Evolutionary conservation across 192 early-diverging fungal genomes (phyloP), one percentile per base, ranked within the genome.

Genomic region (Backusella westeae): DNA sequence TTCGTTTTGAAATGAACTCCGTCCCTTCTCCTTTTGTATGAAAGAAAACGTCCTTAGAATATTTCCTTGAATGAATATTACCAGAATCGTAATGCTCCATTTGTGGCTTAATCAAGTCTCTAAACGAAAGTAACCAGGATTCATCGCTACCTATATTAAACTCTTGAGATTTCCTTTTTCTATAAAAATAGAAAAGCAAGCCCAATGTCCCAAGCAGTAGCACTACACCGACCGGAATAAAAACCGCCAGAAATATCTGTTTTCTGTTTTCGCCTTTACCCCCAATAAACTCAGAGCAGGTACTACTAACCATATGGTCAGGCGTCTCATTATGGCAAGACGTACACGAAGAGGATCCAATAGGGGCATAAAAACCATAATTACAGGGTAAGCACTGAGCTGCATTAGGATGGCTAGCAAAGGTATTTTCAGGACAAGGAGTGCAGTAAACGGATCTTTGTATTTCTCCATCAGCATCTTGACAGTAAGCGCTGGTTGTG

Each of bases 211-310:
- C 34, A 6, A 52, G 7, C 8, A 72, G 4, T 1, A 77, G 10
- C 23, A 49, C 14, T 12, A 72, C 6, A 10, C 69, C 46, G 41
- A 77, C 63, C 23, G 76, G 76, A 34, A 77, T 70, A 39, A 77
- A 52, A 34, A 77, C 63, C 1, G 76, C 44, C 44, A 77, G 14
- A 6, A 44, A 42, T 36, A 72, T 2, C 12, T 56, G 69, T n/a
- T 26, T 59, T 14, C 39, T 17, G 17, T 12, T n/a, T 21, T 15
- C 38, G 4, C 65, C 12, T 46, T 71, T n/a, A 32, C 36, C 15
- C 1, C 19, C 14, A 42, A 77, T 19, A 39, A 63, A 77, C 9
- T 14, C 2, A 26, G 36, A 23, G 29, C 76, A 77, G 39, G 42
- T 34, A n/a, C 32, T 41, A 14, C 36, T 46, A 9, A 56, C 36